Conservation (phyloP, 1,284 basidiomycete genomes). For the Thelephora terrestris region DNA sequence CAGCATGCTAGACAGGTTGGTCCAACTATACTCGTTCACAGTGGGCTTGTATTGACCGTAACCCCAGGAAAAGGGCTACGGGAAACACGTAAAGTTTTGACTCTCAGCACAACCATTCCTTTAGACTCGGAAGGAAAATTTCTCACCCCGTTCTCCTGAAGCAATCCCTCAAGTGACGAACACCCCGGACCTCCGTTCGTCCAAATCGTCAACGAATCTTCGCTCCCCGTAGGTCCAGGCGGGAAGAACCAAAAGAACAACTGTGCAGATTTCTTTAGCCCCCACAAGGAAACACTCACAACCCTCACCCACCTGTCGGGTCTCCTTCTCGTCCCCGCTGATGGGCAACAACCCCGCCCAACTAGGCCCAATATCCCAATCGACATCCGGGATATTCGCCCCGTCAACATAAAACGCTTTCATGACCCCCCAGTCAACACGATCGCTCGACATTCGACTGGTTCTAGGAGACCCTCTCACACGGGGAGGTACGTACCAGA, state of each 20-base stretch:
- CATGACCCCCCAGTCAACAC: constrained; percentile 42
- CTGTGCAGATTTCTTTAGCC: constrained; percentile 27
- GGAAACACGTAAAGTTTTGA: constrained; percentile 2
- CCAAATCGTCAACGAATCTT: constrained; percentile 68
- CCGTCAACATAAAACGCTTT: constrained; percentile 46
- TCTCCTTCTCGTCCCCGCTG: constrained; percentile 47
- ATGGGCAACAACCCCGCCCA: constrained; percentile 70
- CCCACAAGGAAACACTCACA: constrained; percentile 4
- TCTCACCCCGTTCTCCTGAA: constrained; percentile 73
- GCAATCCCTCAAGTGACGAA: constrained; percentile 65
- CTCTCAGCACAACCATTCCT: too few species aligned
- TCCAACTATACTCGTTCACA: constrained; percentile 69
- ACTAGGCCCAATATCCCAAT: constrained; percentile 65
- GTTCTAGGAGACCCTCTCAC: not conserved
- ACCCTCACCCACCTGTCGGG: constrained; percentile 43
- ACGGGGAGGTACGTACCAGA: constrained; percentile 33
- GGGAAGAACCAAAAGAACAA: constrained; percentile 87
- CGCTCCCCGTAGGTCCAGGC: constrained; percentile 56
- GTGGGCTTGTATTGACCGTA: constrained; percentile 55
- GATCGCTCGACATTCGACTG: not conserved
- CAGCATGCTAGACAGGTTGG: constrained; percentile 69
- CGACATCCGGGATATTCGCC: constrained; percentile 51
- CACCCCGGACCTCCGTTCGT: constrained; percentile 48
- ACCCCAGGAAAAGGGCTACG: constrained; percentile 58
- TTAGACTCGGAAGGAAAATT: constrained; percentile 14